Percentiles rank a stretch among this genome's conserved stretches.
phyloP scores from a whole-genome alignment of 352 stramenopile species.

The Phytophthora cryptogea region DNA sequence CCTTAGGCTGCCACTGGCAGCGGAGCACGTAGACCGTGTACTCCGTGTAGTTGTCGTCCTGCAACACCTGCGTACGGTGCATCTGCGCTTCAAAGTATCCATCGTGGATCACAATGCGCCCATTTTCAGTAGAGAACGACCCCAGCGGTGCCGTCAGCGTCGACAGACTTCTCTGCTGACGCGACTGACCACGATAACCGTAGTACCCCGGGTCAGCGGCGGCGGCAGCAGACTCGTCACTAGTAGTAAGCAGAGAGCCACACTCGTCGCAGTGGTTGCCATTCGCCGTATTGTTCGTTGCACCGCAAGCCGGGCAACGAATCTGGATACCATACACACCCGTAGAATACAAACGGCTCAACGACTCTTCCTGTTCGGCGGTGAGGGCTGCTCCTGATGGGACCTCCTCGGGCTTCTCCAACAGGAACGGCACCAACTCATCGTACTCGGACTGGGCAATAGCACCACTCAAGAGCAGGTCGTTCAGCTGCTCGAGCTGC shows the following conservation, averaged over 20 bases:
- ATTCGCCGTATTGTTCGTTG: slow-evolving; percentile 89
- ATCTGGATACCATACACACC: slow-evolving; percentile 88
- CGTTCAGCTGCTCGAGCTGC: slow-evolving; percentile 86
- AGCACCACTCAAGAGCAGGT: slow-evolving; percentile 78
- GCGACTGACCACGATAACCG: slow-evolving; percentile 62
- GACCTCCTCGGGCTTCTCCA: slow-evolving; percentile 69
- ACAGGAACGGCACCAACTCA: slow-evolving; percentile 85
- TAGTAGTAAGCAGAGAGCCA: slow-evolving; percentile 82
- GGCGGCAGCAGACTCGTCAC: slow-evolving; percentile 57
- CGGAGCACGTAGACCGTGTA: slow-evolving; percentile 90
- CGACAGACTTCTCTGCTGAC: slow-evolving; percentile 57
- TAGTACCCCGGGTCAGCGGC: slow-evolving; percentile 57
- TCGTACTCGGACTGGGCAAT: slow-evolving; percentile 89
- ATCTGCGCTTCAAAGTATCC: slow-evolving; percentile 87
- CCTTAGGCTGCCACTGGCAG: slow-evolving; percentile 82
- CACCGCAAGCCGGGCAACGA: slow-evolving; percentile 81
- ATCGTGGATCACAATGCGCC: slow-evolving; percentile 84
- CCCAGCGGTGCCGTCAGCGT: slow-evolving; percentile 73
- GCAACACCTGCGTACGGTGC: slow-evolving; percentile 83
- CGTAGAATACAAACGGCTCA: slow-evolving; percentile 76
- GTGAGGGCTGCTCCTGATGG: slow-evolving; percentile 67
- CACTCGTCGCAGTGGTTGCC: slow-evolving; percentile 89
- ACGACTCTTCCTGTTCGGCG: slow-evolving; percentile 81
- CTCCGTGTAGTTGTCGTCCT: slow-evolving; percentile 90
- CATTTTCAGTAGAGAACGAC: slow-evolving; percentile 78